phyloP scores from a whole-genome alignment of 495 filamentous ascomycete genomes.

The Umbilicaria muhlenbergii region DNA sequence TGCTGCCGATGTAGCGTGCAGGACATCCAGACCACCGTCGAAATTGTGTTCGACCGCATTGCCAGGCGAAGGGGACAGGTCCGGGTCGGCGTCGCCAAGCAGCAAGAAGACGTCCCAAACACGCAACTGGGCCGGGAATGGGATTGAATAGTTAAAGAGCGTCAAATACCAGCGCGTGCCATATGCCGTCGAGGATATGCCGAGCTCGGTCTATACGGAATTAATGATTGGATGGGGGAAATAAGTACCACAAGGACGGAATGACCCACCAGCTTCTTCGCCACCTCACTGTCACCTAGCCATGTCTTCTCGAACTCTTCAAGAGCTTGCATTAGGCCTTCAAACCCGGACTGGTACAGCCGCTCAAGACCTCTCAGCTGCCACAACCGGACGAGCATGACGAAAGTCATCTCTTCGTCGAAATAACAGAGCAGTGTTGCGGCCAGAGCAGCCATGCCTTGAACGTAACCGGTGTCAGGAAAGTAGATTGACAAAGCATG shows the following conservation, averaged over 20 bases:
- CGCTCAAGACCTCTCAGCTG: slow-evolving; percentile 69
- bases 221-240: slow-evolving; percentile 2
- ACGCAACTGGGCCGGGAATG: slow-evolving; percentile 90
- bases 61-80: neutral
- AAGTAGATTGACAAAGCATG: slow-evolving; percentile 86
- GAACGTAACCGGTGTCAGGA: slow-evolving; percentile 86
- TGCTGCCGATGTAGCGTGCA: slow-evolving; percentile 82
- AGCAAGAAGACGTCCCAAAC: slow-evolving; percentile 99
- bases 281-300: slow-evolving; percentile 62
- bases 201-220: slow-evolving; percentile 47
- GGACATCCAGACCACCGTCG: slow-evolving; percentile 60
- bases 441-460: slow-evolving; percentile 91
- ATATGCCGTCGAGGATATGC: slow-evolving; percentile 78
- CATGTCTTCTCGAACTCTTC: slow-evolving; percentile 79
- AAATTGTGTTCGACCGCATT: slow-evolving; percentile 21
- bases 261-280: slow-evolving; percentile 56
- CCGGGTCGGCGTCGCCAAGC: slow-evolving; percentile 53
- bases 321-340: slow-evolving; percentile 73
- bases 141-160: slow-evolving; percentile 93
- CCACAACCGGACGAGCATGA: slow-evolving; percentile 92
- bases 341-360: slow-evolving; percentile 74
- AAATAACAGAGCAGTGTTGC: slow-evolving; percentile 93
- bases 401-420: slow-evolving; percentile 84
- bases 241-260: neutral
- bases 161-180: slow-evolving; percentile 97